These are phyloP conservation scores for Fonsecaea erecta DNA, from an alignment of 2,329 filamentous ascomycete genomes.

Conservation along the genomic window DNA sequence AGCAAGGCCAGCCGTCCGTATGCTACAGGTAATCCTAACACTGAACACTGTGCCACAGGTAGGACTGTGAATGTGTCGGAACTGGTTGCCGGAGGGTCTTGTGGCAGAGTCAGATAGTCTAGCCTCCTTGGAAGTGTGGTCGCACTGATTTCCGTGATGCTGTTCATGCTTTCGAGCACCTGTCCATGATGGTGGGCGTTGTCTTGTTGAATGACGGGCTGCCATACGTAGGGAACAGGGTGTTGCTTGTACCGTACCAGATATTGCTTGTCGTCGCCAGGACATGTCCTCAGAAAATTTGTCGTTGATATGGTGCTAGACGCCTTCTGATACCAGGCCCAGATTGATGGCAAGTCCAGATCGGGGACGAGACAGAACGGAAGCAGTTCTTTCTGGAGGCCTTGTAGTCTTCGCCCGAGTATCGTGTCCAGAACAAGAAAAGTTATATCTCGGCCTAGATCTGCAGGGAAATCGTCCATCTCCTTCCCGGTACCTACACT, in stretches of 20 bases:
- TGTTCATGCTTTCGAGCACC: not conserved
- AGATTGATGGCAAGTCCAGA: slow-evolving; percentile 9
- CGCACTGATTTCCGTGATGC: slow-evolving; percentile 24
- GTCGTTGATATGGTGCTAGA: slow-evolving; percentile 11
- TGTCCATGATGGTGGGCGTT: not conserved
- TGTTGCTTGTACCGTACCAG: slow-evolving; percentile 7
- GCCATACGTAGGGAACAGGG: slow-evolving; percentile 21
- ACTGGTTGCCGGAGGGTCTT: not conserved
- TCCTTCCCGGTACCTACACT: slow-evolving; percentile 10
- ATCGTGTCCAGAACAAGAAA: slow-evolving; percentile 18
- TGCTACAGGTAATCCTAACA: slow-evolving; percentile 31
- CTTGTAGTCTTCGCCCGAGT: slow-evolving; percentile 20
- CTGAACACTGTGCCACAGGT: slow-evolving; percentile 23
- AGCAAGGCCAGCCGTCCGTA: slow-evolving; percentile 31
- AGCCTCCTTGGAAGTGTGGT: slow-evolving; percentile 41
- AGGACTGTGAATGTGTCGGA: not conserved
- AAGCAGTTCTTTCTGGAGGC: slow-evolving; percentile 20
- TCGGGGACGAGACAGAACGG: slow-evolving; percentile 32
- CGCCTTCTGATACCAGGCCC: slow-evolving; percentile 20
- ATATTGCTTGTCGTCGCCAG: slow-evolving; percentile 1
- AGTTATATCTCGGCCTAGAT: slow-evolving; percentile 20
- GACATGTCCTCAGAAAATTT: not conserved
- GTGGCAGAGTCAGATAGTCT: slow-evolving; percentile 42
- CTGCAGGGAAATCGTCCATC: slow-evolving; percentile 4
- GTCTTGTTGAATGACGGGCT: not conserved